A percentile compares a stretch with the other conserved stretches of the same genome.
Evolutionary conservation across 805 yeast species (phyloP).

Genomic region (Ogataea ganodermae): DNA sequence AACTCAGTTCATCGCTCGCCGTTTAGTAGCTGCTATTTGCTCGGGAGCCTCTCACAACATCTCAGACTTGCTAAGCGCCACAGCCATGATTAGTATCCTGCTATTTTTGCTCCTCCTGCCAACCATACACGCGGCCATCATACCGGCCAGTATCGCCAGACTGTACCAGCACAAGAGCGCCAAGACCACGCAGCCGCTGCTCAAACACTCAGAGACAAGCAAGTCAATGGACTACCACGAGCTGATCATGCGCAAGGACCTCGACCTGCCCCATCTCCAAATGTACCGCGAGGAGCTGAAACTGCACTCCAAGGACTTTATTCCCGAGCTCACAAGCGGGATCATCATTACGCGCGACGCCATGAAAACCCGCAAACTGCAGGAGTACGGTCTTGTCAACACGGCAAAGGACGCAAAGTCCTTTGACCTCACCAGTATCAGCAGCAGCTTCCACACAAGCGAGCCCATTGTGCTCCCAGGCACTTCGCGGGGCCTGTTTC

Average conservation of each 20-base stretch:
- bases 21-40: too few species aligned
- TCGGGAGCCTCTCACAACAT: not conserved
- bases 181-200: slow-evolving; percentile 1
- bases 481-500: slow-evolving; percentile 37
- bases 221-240: slow-evolving; percentile 8
- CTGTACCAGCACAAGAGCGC: slow-evolving; percentile 4
- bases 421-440: slow-evolving; percentile 17
- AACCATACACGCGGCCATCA: slow-evolving; percentile 7
- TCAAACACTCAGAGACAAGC: slow-evolving; percentile 8
- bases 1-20: too few species aligned
- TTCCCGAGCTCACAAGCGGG: slow-evolving; percentile 28
- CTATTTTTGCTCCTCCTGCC: not conserved
- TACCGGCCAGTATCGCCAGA: slow-evolving; percentile 14
- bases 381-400: slow-evolving; percentile 22
- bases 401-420: slow-evolving; percentile 10
- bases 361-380: slow-evolving; percentile 10
- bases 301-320: slow-evolving; percentile 14
- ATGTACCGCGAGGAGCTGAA: slow-evolving; percentile 16
- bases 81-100: not conserved
- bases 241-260: slow-evolving; percentile 8
- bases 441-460: slow-evolving; percentile 14
- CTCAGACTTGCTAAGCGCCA: not conserved
- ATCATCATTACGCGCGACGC: slow-evolving; percentile 22
- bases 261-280: slow-evolving; percentile 10
- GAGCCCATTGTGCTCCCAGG: slow-evolving; percentile 35